Conservation (phyloP, 116 monocot genomes). For the Cymodocea nodosa region DNA sequence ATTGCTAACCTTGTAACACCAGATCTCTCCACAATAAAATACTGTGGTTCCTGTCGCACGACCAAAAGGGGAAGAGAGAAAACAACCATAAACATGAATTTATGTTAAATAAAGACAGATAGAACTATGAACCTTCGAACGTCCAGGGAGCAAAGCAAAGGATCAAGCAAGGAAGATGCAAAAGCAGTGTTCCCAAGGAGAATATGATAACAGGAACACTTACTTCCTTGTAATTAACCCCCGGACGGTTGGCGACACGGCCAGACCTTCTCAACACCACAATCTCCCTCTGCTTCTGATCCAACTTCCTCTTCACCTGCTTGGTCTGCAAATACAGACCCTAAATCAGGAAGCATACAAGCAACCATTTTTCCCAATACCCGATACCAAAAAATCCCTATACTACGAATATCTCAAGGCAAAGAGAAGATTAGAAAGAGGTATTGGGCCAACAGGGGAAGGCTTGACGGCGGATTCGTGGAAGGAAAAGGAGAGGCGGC, state of each 20-base stretch:
- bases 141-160: too few species aligned
- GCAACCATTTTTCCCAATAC: too few species aligned
- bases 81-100: neutral
- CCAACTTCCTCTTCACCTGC: constrained; percentile 25
- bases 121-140: too few species aligned
- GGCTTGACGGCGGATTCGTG: constrained; percentile 10
- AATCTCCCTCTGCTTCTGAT: neutral
- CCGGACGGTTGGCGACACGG: constrained; percentile 37
- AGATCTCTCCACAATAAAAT: constrained; percentile 4
- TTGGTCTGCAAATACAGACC: constrained; percentile 20
- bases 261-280: constrained; percentile 29
- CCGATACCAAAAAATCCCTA: too few species aligned
- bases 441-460: constrained; percentile 20
- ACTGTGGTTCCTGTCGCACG: neutral
- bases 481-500: constrained; percentile 34
- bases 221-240: constrained; percentile 21
- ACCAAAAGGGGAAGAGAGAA: neutral
- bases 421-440: too few species aligned
- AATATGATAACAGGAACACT: neutral
- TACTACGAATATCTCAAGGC: too few species aligned
- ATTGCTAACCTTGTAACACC: constrained; percentile 3
- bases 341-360: neutral
- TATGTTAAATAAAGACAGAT: too few species aligned
- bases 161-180: too few species aligned
- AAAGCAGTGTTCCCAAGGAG: too few species aligned